A percentile compares a stretch with the other conserved stretches of the same genome.
phyloP scores from a whole-genome alignment of 1,284 basidiomycete species.

The Austroboletus novae-zelandiae region DNA sequence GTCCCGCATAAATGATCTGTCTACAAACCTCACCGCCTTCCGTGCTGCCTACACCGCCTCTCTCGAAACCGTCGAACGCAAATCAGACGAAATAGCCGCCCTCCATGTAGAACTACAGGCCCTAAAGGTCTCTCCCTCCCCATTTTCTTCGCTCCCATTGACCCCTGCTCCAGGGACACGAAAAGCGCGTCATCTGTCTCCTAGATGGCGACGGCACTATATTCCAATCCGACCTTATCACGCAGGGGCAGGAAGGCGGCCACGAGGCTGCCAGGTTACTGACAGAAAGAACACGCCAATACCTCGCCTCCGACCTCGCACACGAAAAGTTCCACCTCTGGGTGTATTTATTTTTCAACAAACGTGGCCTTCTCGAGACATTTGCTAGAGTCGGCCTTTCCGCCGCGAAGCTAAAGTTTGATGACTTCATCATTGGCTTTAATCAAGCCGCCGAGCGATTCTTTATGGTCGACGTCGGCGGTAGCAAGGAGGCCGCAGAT shows the following conservation, averaged over 20 bases:
- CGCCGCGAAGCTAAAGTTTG: conserved; percentile 45
- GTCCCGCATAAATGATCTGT: conserved; percentile 21
- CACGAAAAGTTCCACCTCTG: conserved; percentile 52
- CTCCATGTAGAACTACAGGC: conserved; percentile 25
- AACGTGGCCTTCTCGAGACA: conserved; percentile 52
- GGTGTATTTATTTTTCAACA: conserved; percentile 67
- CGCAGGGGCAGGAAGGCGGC: conserved; percentile 56
- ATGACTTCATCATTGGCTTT: conserved; percentile 64
- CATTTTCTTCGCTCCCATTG: conserved; percentile 1
- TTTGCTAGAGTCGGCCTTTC: conserved; percentile 43
- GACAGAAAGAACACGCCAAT: conserved; percentile 47
- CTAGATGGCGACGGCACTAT: conserved; percentile 70
- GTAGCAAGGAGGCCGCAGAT: conserved; percentile 70
- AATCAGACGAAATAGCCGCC: conserved; percentile 10
- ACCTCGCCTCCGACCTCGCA: conserved; percentile 40
- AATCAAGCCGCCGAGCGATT: conserved; percentile 64
- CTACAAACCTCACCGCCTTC: conserved; percentile 25
- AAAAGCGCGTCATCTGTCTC: conserved; percentile 53
- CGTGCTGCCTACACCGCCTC: conserved; percentile 23
- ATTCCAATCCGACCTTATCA: conserved; percentile 51
- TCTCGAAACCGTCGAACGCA: conserved; percentile 20
- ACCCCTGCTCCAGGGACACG: conserved; percentile 32
- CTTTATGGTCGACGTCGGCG: conserved; percentile 69
- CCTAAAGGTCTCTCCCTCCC: conserved; percentile 18
- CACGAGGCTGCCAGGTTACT: conserved; percentile 51